Base-by-base conservation (phyloP, 2,329 filamentous ascomycete species). In the Nigrograna mackinnonii region DNA sequence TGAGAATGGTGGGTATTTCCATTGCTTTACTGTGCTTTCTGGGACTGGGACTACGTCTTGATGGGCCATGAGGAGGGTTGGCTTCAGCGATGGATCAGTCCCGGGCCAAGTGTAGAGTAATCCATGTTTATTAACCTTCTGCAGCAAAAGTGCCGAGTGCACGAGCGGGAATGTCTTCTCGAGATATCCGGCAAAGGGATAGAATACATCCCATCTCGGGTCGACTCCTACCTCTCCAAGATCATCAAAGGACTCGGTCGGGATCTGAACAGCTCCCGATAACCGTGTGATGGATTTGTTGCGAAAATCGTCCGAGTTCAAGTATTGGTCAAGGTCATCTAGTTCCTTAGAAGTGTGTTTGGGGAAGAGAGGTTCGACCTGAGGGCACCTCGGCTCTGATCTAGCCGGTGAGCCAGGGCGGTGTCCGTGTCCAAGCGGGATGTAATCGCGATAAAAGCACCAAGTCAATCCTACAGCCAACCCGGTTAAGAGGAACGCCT, bases 41-140 rank as follows among this genome's bases (percentile, higher is more conserved):
- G 62, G 62, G 0, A 82, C 80, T 2, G 82, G 82, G 2, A 86
- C 82, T 6, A 83, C 80, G 57, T 86, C 83, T 57, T 84, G 80
- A 59, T 85, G 83, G 1, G 81, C 82, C 71, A 83, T 79, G 26
- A 86, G 67, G 17, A 85, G 64, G 3, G 77, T 74, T 0, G 82
- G 81, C 60, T 79, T 80, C 26, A 82, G 62, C 1, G 55, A 59
- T 2, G 61, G 45, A 24, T 83, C 68, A 5, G 67, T 71, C 4
- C 82, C 83, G 28, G 75, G 47, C 75, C 80, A 80, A 2, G 79
- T 82, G 56, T 77, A 83, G 21, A 85, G 57, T 32, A 84, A 66
- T 3, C 78, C 82, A 55, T 84, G 77, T 2, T 73, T 79, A 58
- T 85, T 85, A 52, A 84, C 65, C 44, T 76, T 78, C 41, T 83